These are phyloP conservation scores for Yarrowia hollandica DNA, from an alignment of 805 yeast species.

Conservation along the genomic window DNA sequence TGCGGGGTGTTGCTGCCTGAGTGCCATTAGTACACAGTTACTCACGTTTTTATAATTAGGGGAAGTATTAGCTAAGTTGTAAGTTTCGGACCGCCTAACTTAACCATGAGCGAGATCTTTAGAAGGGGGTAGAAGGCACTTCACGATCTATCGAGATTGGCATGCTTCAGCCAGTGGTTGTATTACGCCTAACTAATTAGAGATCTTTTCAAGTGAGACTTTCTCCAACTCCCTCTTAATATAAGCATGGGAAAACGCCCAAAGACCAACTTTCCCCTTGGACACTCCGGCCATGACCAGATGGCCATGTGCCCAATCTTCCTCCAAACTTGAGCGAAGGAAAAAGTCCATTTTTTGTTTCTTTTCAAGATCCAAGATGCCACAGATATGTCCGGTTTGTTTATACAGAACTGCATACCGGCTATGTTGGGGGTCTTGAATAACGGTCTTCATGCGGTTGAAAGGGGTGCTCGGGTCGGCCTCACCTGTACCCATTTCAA, in stretches of 20 bases:
- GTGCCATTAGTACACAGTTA: not conserved
- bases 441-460: constrained; percentile 10
- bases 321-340: not conserved
- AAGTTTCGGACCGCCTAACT: not conserved
- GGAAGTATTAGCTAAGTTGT: no score
- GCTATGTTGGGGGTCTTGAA: not conserved
- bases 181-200: no score
- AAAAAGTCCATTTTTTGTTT: constrained; percentile 9
- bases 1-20: not conserved
- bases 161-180: no score
- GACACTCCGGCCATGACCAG: constrained; percentile 20
- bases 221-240: not conserved
- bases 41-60: no score
- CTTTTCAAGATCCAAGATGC: not conserved
- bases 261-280: not conserved
- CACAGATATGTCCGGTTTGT: constrained; percentile 4
- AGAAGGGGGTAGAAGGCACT: no score
- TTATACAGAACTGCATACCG: not conserved
- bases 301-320: constrained; percentile 10
- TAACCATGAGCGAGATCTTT: not conserved
- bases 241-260: not conserved
- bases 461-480: constrained; percentile 2
- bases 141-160: no score
- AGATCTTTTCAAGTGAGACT: not conserved
- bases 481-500: not conserved